Evolutionary conservation across 225 moss, liverwort and hornwort genomes (phyloP).

Genomic region (Neckera pumila): DNA sequence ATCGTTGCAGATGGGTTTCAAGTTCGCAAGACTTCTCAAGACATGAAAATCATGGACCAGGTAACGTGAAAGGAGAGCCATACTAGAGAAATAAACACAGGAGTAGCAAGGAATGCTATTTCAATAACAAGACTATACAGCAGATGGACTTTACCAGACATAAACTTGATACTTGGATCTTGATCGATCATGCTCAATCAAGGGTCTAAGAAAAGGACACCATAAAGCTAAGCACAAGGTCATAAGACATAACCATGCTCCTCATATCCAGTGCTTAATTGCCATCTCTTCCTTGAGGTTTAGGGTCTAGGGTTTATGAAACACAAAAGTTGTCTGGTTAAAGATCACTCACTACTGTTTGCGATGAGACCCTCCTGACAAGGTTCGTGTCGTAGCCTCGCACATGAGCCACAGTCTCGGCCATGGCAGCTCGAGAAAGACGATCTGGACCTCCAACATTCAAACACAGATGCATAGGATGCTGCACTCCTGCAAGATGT

Average conservation of each 20-base stretch:
- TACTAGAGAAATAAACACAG: neutral
- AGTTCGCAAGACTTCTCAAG: neutral
- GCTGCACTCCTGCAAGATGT: neutral
- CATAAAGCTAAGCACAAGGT: neutral
- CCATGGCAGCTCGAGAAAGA: conserved; percentile 84
- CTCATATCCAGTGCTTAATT: neutral
- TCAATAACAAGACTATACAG: neutral
- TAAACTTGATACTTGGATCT: neutral
- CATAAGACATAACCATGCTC: neutral
- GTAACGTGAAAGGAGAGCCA: neutral
- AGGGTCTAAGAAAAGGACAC: neutral
- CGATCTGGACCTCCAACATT: conserved; percentile 83
- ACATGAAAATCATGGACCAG: neutral
- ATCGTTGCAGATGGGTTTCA: neutral
- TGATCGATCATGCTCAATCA: neutral
- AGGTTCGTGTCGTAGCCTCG: conserved; percentile 53
- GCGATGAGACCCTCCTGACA: conserved; percentile 49
- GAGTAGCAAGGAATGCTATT: neutral
- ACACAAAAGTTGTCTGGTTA: too few species aligned
- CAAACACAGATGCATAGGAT: conserved; percentile 30
- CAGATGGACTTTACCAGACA: neutral
- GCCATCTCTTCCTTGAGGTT: neutral
- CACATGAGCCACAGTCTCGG: conserved; percentile 61
- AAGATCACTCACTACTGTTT: conserved; percentile 42
- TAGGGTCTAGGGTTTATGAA: neutral